phyloP scores from a whole-genome alignment of 139 green algal species.

The Marvania coccoides region DNA sequence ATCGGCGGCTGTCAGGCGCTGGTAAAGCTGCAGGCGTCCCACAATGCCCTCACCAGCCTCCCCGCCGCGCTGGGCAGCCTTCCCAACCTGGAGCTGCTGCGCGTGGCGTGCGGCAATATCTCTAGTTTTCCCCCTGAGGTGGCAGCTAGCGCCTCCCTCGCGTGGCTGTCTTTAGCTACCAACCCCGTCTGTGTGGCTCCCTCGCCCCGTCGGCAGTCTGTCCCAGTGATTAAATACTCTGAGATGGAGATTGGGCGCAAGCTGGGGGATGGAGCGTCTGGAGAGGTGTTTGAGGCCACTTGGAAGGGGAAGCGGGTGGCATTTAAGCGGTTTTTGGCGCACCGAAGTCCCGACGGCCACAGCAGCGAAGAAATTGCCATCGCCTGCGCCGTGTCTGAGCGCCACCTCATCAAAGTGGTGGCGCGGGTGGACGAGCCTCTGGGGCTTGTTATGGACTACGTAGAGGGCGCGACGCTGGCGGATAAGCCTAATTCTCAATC shows the following conservation, averaged over 20 bases:
- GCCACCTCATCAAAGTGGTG: constrained; percentile 55
- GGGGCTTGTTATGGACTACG: constrained; percentile 50
- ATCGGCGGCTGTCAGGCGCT: not conserved
- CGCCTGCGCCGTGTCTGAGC: constrained; percentile 45
- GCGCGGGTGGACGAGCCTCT: constrained; percentile 31
- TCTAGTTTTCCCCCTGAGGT: constrained; percentile 33
- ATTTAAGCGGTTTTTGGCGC: constrained; percentile 65
- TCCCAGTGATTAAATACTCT: constrained; percentile 6
- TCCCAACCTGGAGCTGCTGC: constrained; percentile 59
- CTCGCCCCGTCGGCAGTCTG: constrained; percentile 2
- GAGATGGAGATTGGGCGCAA: constrained; percentile 46
- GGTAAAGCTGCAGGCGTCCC: constrained; percentile 52
- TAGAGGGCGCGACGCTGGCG: constrained; percentile 44
- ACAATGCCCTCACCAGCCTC: constrained; percentile 51
- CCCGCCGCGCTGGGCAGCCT: constrained; percentile 49
- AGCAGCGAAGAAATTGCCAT: constrained; percentile 60
- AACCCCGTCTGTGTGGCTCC: constrained; percentile 50
- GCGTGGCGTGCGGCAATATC: constrained; percentile 55
- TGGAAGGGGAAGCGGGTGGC: constrained; percentile 45
- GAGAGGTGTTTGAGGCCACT: constrained; percentile 51
- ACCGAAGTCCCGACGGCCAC: constrained; percentile 56
- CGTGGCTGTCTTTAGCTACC: constrained; percentile 69
- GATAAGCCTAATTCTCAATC: constrained; percentile 56
- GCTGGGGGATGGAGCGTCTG: constrained; percentile 71
- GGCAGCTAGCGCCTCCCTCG: constrained; percentile 31